Evolutionary conservation across 306 rosid species (phyloP), one percentile per base, ranked within the genome.

Genomic region (Glycyrrhiza uralensis): DNA sequence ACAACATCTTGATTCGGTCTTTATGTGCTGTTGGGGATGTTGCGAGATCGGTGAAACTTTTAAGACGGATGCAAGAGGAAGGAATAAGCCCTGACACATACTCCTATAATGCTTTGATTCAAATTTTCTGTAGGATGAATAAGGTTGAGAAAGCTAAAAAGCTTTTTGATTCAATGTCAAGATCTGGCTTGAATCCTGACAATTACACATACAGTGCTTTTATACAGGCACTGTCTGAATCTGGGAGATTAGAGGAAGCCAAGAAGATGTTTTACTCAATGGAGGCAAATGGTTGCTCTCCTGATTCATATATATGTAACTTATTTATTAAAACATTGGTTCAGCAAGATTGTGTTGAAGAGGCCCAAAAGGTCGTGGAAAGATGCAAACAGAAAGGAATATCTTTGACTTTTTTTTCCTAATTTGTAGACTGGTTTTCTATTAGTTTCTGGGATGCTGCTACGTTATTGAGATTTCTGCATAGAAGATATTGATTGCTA

Each of bases 1-100:
- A 90, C 76, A 93, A 89, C 69, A 86, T 90, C 69, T 63, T 93
- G 82, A 87, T 93, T 32, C 90, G 79, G n/a, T 82, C 90, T 71
- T 71, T 87, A 68, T 90, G 94, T 41, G 47, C 68, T 8, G 28
- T 74, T 49, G 94, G 96, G 76, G 86, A 93, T 80, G 81, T 64
- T 67, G 59, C 76, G 22, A 87, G 90, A 57, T 70, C 96, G 2
- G 47, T 70, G 56, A 76, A 82, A 69, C 88, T 90, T 50, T 63
- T 90, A 33, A 83, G 85, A 65, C 80, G 79, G 59, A 90, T 93
- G 98, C 86, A 83, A 61, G 74, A 55, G 33, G 85, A 83, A 39
- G 92, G 97, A 66, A 60, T 89, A 88, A 85, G 79, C 76, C 96
- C 88, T 1, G 96, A 90, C 77, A 61, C 76, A 11, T 87, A 78